A percentile compares a stretch with the other conserved stretches of the same genome.
phyloP scores from a whole-genome alignment of 179 eudicot species.

The Heliamphora pulchella region DNA sequence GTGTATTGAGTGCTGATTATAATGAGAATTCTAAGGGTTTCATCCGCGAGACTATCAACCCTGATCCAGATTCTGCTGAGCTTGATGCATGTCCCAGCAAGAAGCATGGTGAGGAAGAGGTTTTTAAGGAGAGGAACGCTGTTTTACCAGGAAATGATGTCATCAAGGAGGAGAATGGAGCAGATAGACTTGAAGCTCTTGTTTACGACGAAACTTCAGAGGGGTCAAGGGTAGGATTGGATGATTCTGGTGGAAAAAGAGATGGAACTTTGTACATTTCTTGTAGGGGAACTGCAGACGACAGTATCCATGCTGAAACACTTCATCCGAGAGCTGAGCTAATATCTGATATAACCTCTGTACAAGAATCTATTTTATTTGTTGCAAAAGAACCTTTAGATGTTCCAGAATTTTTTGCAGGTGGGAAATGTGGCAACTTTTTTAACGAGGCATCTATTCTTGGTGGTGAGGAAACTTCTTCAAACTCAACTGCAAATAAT shows the following conservation, averaged over 20 bases:
- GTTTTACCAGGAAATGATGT: not conserved
- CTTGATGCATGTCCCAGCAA: not conserved
- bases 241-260: constrained; percentile 16
- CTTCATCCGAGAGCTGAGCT: constrained; percentile 11
- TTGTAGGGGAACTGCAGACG: constrained; percentile 11
- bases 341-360: constrained; percentile 21
- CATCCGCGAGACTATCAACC: constrained; percentile 6
- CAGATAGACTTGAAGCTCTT: constrained; percentile 13
- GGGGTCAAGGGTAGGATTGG: constrained; percentile 10
- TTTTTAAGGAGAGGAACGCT: not conserved
- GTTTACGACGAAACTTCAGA: constrained; percentile 16
- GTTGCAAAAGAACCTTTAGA: constrained; percentile 18
- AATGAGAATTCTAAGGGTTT: constrained; percentile 11
- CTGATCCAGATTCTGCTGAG: constrained; percentile 12
- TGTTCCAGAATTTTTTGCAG: not conserved
- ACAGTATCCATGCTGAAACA: constrained; percentile 10
- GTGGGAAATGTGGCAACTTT: not conserved
- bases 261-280: constrained; percentile 11
- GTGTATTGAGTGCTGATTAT: constrained; percentile 5
- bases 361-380: constrained; percentile 20
- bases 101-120: not conserved
- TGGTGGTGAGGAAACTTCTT: constrained; percentile 15
- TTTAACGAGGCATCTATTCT: constrained; percentile 6
- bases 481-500: constrained; percentile 16
- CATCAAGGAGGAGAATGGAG: constrained; percentile 18